A percentile compares a stretch with the other conserved stretches of the same genome.
Conservation (phyloP, 1,284 basidiomycete species). For the Tausonia pullulans region DNA sequence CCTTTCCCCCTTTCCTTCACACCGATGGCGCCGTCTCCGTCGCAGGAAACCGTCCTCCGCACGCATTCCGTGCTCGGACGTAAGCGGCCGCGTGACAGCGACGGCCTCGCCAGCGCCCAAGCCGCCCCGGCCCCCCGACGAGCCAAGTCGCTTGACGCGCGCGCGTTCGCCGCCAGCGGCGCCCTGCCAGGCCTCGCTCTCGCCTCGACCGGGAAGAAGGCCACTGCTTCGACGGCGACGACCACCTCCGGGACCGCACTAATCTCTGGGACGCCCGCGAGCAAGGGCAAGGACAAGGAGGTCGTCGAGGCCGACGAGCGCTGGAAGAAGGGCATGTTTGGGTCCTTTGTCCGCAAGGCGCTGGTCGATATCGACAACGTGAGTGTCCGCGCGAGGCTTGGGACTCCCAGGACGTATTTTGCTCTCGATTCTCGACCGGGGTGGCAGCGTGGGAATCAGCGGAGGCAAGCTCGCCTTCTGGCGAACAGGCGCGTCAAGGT, state of each 20-base stretch:
- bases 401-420: no score
- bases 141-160: neutral
- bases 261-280: no score
- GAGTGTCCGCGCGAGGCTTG: neutral
- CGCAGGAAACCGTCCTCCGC: no score
- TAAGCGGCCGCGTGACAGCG: neutral
- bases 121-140: neutral
- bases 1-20: no score
- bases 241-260: neutral
- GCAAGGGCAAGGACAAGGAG: slow-evolving; percentile 1
- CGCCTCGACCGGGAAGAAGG: no score
- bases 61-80: no score
- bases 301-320: neutral
- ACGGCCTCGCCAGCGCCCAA: neutral
- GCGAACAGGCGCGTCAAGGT: no score
- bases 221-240: neutral
- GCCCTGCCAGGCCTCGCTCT: no score
- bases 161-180: neutral
- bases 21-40: no score
- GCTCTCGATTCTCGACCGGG: no score
- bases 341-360: slow-evolving; percentile 15
- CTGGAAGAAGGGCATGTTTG: slow-evolving; percentile 15
- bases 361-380: slow-evolving; percentile 12
- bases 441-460: no score
- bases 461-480: no score